Conservation (phyloP, 495 filamentous ascomycete species). For the Penicillium angulare region DNA sequence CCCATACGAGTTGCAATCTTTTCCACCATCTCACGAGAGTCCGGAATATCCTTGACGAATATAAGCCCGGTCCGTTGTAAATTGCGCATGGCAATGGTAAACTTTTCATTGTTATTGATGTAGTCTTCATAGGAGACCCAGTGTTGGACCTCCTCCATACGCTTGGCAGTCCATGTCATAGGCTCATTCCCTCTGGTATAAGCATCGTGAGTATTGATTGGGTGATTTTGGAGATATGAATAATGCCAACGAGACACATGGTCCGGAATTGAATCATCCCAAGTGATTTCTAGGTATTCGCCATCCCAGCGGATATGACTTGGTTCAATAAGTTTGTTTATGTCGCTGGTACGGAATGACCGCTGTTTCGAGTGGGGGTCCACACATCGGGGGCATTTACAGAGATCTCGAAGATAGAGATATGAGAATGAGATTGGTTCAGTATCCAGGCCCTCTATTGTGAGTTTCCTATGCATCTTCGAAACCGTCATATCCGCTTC, state of each 20-base stretch:
- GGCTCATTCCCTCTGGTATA: not conserved
- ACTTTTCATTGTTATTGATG: constrained; percentile 52
- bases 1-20: constrained; percentile 71
- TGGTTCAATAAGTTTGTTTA: constrained; percentile 54
- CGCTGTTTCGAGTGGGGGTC: constrained; percentile 81
- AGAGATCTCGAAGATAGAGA: constrained; percentile 73
- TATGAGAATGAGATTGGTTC: constrained; percentile 6
- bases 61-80: constrained; percentile 64
- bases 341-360: constrained; percentile 70
- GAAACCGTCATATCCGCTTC: too few relatives aligned
- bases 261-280: constrained; percentile 42
- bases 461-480: too few relatives aligned
- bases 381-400: constrained; percentile 68
- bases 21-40: constrained; percentile 59
- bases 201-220: constrained; percentile 1
- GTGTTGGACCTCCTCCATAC: constrained; percentile 27
- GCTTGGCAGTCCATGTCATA: constrained; percentile 32
- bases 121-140: constrained; percentile 69
- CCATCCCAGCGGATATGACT: constrained; percentile 26
- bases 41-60: constrained; percentile 69
- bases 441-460: not conserved
- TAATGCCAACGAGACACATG: constrained; percentile 50
- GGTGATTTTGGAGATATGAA: constrained; percentile 23
- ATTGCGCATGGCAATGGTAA: constrained; percentile 52
- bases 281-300: constrained; percentile 55